Evolutionary conservation across 2,329 filamentous ascomycete species (phyloP).

Genomic region (Xenoacremonium recifei): DNA sequence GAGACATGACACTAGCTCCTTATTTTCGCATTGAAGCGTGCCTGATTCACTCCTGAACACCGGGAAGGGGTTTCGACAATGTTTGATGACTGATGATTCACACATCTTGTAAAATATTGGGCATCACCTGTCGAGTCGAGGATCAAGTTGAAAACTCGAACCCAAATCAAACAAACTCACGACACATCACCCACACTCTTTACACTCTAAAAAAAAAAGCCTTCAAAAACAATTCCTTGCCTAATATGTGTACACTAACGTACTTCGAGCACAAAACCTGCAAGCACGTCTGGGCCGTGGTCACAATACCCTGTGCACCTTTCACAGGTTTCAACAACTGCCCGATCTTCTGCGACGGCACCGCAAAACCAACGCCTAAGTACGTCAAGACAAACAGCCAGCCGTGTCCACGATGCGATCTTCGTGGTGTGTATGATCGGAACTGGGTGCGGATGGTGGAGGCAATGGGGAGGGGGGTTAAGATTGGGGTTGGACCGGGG

Average conservation of each 20-base stretch:
- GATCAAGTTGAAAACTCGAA: too few relatives aligned
- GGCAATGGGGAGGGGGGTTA: constrained; percentile 41
- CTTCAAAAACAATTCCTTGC: neutral
- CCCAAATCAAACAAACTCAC: neutral
- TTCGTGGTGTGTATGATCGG: constrained; percentile 43
- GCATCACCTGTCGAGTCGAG: too few relatives aligned
- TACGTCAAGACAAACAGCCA: constrained; percentile 35
- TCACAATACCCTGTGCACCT: constrained; percentile 46
- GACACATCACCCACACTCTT: constrained; percentile 1
- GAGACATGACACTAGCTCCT: too few relatives aligned
- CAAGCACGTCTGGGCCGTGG: constrained; percentile 51
- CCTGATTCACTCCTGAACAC: too few relatives aligned
- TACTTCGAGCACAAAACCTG: constrained; percentile 49
- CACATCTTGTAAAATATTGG: too few relatives aligned
- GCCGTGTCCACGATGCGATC: constrained; percentile 42
- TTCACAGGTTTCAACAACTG: constrained; percentile 52
- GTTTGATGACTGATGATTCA: too few relatives aligned
- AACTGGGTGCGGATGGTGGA: constrained; percentile 48
- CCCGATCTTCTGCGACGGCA: constrained; percentile 38
- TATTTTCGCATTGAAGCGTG: too few relatives aligned
- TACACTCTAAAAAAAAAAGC: constrained; percentile 2
- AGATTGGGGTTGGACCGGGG: constrained; percentile 47
- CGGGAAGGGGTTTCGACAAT: too few relatives aligned
- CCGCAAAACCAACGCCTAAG: constrained; percentile 34
- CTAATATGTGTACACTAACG: constrained; percentile 46